Conservation (phyloP, 371 early-diverging fungal species). For the Apophysomyces variabilis region DNA sequence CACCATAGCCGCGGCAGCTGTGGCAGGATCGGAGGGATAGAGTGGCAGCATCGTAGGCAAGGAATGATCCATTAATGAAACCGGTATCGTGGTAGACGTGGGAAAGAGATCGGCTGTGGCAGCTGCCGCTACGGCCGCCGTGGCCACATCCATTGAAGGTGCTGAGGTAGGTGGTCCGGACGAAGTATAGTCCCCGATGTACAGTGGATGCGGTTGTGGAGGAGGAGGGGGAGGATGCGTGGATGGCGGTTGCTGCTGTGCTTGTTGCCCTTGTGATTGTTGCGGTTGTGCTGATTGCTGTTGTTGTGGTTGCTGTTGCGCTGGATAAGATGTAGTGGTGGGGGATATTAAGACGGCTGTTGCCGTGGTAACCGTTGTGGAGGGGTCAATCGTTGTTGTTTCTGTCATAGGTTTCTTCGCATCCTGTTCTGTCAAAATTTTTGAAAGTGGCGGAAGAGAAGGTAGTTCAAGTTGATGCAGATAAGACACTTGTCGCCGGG, state of each 20-base stretch:
- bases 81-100: background rate
- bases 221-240: background rate
- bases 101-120: constrained; percentile 19
- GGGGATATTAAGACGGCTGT: background rate
- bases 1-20: background rate
- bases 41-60: constrained; percentile 7
- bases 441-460: constrained; percentile 8
- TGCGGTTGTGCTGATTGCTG: background rate
- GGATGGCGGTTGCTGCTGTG: background rate
- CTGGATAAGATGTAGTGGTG: background rate
- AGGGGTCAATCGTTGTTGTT: background rate
- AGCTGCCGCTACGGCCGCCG: constrained; percentile 20
- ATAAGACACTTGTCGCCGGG: constrained; percentile 7
- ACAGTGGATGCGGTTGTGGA: background rate
- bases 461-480: constrained; percentile 2
- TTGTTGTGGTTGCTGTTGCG: background rate
- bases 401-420: background rate
- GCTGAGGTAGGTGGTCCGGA: constrained; percentile 1
- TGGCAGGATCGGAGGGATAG: constrained; percentile 5
- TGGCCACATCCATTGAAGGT: constrained; percentile 27
- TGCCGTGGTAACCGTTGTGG: background rate
- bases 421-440: constrained; percentile 1
- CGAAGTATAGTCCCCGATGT: constrained; percentile 1
- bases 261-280: background rate
- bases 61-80: constrained; percentile 3